Conservation (phyloP, 2,329 filamentous ascomycete species). For the Dactylonectria macrodidyma region DNA sequence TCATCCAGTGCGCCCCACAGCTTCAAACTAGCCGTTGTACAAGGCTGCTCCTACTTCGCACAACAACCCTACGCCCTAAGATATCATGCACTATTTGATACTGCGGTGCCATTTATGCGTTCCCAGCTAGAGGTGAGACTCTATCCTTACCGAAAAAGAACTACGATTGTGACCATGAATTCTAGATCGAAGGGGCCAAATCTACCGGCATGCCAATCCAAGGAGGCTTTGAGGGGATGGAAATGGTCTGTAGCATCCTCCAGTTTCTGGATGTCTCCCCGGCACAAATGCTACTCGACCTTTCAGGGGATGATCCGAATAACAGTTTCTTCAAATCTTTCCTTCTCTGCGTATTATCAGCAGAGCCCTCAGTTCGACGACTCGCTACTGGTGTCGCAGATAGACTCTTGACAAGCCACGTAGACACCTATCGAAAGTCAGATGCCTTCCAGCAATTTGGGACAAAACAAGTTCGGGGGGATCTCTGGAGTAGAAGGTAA, state of each 20-base stretch:
- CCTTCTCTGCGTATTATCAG: constrained; percentile 67
- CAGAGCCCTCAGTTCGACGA: constrained; percentile 64
- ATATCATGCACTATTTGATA: constrained; percentile 70
- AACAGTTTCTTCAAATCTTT: constrained; percentile 64
- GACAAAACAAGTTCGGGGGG: constrained; percentile 50
- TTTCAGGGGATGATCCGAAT: constrained; percentile 43
- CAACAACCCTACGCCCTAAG: constrained; percentile 63
- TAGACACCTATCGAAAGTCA: constrained; percentile 47
- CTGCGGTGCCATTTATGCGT: constrained; percentile 70
- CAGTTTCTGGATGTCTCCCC: constrained; percentile 70
- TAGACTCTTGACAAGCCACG: constrained; percentile 59
- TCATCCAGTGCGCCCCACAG: constrained; percentile 68
- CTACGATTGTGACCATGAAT: constrained; percentile 12
- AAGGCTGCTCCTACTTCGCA: constrained; percentile 75
- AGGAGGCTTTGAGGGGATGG: constrained; percentile 34
- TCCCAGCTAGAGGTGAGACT: constrained; percentile 67
- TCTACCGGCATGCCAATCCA: constrained; percentile 22
- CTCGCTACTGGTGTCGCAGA: constrained; percentile 64
- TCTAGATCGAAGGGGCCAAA: constrained; percentile 39
- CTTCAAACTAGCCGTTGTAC: constrained; percentile 75
- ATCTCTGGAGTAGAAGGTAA: constrained; percentile 70
- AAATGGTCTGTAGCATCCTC: constrained; percentile 61
- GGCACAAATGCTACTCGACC: constrained; percentile 50
- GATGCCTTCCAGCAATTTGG: constrained; percentile 45
- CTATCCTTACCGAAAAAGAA: not conserved